These are phyloP conservation scores for Yamadazyma songkhlaensis DNA, from an alignment of 1,139 yeast genomes.

Conservation along the genomic window DNA sequence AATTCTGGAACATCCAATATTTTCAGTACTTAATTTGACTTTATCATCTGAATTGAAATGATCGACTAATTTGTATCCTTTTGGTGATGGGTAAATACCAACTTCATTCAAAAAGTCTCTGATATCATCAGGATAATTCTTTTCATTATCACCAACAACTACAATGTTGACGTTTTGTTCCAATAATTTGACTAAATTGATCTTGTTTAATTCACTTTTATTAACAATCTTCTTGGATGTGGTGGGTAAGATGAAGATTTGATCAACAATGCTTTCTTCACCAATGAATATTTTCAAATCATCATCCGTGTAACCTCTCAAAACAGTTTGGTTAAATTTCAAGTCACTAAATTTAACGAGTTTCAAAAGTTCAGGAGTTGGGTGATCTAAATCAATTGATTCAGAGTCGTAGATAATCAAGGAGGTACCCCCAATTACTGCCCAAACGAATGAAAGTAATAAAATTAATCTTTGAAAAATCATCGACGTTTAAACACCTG, in stretches of 20 bases:
- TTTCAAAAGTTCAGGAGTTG: slow-evolving; percentile 16
- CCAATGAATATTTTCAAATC: slow-evolving; percentile 24
- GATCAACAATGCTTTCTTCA: slow-evolving; percentile 26
- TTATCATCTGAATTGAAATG: slow-evolving; percentile 48
- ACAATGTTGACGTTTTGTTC: slow-evolving; percentile 83
- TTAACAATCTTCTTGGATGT: slow-evolving; percentile 31
- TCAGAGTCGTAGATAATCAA: slow-evolving; percentile 34
- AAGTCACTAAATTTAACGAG: slow-evolving; percentile 22
- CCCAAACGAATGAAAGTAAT: slow-evolving; percentile 12
- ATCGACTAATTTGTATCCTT: slow-evolving; percentile 63
- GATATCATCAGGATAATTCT: slow-evolving; percentile 60
- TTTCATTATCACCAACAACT: slow-evolving; percentile 47
- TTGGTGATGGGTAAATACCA: slow-evolving; percentile 85
- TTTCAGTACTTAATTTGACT: slow-evolving; percentile 21
- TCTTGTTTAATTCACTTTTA: slow-evolving; percentile 31
- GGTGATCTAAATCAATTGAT: slow-evolving; percentile 19
- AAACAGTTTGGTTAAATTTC: slow-evolving; percentile 11
- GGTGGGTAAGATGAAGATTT: slow-evolving; percentile 40
- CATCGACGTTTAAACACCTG: slow-evolving; percentile 6
- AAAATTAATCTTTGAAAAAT: slow-evolving; percentile 8
- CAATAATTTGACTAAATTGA: slow-evolving; percentile 46
- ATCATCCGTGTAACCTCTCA: slow-evolving; percentile 24
- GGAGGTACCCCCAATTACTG: slow-evolving; percentile 16
- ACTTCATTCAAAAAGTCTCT: slow-evolving; percentile 71
- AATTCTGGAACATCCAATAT: slow-evolving; percentile 23